Conservation (phyloP, 768 basidiomycete species). For the Gloeopeniophorella convolvens region DNA sequence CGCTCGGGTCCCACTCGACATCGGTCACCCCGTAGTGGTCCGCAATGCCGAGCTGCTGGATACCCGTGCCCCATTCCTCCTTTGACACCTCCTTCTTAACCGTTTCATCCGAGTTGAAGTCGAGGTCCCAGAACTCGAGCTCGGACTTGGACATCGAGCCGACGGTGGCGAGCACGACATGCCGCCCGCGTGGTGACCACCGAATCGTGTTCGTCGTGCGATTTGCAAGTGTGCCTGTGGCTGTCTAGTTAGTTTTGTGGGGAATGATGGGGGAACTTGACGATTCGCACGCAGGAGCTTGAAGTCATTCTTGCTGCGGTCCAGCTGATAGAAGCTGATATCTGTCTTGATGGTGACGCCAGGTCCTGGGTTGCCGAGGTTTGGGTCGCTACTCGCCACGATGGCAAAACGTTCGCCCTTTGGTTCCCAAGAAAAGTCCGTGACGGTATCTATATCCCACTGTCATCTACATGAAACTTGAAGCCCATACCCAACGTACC, state of each 20-base stretch:
- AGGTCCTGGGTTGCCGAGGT: constrained; percentile 81
- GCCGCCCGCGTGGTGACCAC: constrained; percentile 95
- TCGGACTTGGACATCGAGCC: constrained; percentile 95
- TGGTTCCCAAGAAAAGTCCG: constrained; percentile 99
- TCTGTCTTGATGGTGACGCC: constrained; percentile 96
- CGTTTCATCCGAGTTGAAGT: constrained; percentile 67
- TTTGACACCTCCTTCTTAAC: constrained; percentile 40
- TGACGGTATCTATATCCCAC: constrained; percentile 62
- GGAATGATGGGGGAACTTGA: constrained; percentile 3
- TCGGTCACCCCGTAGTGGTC: constrained; percentile 98
- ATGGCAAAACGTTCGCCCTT: constrained; percentile 92
- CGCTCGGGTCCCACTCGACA: constrained; percentile 97
- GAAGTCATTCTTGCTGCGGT: constrained; percentile 91
- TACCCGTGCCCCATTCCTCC: constrained; percentile 79
- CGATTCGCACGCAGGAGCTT: constrained; percentile 65
- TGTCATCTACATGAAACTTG: constrained; percentile 29
- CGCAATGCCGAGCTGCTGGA: constrained; percentile 76
- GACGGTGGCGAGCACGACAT: constrained; percentile 92
- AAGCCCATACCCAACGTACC: constrained; percentile 38
- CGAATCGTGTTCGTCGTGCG: constrained; percentile 91
- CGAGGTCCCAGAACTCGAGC: constrained; percentile 98
- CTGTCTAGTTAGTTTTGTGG: constrained; percentile 4
- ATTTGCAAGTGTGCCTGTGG: constrained; percentile 61
- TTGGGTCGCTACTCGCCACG: constrained; percentile 90
- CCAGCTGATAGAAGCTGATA: constrained; percentile 92